These are phyloP conservation scores for Thecaphora frezii DNA, from an alignment of 1,284 basidiomycete species.

Conservation along the genomic window DNA sequence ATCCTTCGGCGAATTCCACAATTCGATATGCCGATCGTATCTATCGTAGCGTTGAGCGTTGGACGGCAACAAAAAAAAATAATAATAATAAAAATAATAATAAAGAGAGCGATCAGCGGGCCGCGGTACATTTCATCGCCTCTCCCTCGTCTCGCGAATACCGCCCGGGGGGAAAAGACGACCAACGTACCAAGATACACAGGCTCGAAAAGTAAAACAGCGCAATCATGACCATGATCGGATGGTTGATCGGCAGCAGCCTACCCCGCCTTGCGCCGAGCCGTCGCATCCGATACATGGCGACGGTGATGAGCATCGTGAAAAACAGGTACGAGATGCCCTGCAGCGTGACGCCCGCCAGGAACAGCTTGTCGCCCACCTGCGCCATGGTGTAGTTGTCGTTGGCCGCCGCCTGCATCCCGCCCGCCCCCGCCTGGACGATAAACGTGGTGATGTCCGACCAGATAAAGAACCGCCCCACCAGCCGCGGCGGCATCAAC, in stretches of 20 bases:
- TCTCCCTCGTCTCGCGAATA: no score
- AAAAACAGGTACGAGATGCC: constrained; percentile 40
- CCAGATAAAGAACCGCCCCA: constrained; percentile 48
- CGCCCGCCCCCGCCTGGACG: constrained; percentile 39
- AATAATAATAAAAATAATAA: constrained; percentile 24
- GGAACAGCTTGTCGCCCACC: constrained; percentile 37
- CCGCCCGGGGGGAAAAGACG: no score
- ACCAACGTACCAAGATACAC: no score
- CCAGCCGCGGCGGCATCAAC: constrained; percentile 37
- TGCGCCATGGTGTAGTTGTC: constrained; percentile 11
- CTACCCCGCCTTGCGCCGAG: constrained; percentile 2
- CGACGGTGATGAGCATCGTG: constrained; percentile 20
- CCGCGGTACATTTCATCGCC: no score
- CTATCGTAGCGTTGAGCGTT: constrained; percentile 2
- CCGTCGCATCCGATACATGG: constrained; percentile 13
- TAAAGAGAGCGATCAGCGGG: not conserved
- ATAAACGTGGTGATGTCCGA: constrained; percentile 50
- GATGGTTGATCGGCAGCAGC: not conserved
- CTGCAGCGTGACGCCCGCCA: constrained; percentile 37
- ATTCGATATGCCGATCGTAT: constrained; percentile 41
- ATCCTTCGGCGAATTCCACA: constrained; percentile 40
- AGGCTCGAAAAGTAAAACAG: constrained; percentile 16
- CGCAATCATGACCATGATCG: constrained; percentile 15
- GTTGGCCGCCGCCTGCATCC: constrained; percentile 26
- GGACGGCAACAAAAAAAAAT: constrained; percentile 1